Evolutionary conservation across 306 rosid genomes (phyloP).

Genomic region (Sindora glabra): DNA sequence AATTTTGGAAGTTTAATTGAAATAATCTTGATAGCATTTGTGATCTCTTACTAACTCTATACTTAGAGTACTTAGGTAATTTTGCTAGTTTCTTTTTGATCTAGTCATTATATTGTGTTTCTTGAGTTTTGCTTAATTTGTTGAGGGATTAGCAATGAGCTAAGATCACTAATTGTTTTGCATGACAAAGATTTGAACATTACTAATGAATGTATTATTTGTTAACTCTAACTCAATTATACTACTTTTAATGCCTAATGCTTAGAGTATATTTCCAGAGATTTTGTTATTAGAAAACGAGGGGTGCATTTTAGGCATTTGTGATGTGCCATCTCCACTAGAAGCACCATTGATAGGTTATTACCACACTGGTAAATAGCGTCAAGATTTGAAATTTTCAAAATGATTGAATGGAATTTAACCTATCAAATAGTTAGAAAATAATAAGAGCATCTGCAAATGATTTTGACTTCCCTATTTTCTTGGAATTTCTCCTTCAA

Average conservation of each 20-base stretch:
- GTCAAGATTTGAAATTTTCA: conserved; percentile 55
- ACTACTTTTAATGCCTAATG: conserved; percentile 47
- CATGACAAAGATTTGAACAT: conserved; percentile 35
- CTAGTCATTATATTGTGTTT: too few relatives aligned
- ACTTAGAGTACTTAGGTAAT: too few relatives aligned
- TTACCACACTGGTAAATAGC: conserved; percentile 27
- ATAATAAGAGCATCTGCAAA: conserved; percentile 27
- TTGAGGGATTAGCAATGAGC: too few relatives aligned
- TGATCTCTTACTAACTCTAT: too few relatives aligned
- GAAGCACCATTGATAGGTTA: conserved; percentile 39
- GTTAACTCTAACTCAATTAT: conserved; percentile 36
- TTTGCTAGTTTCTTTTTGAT: too few relatives aligned
- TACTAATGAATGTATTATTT: conserved; percentile 37
- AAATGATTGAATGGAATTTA: conserved; percentile 44
- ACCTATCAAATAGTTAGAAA: conserved; percentile 30
- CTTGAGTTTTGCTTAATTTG: too few relatives aligned
- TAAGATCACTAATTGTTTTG: conserved; percentile 23
- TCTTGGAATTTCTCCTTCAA: conserved; percentile 39
- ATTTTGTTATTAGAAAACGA: conserved; percentile 36
- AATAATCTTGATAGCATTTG: too few relatives aligned
- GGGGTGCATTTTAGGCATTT: conserved; percentile 29
- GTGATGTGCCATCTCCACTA: conserved; percentile 36
- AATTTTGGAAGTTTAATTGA: too few relatives aligned
- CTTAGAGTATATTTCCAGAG: conserved; percentile 42
- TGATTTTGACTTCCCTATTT: conserved; percentile 35